phyloP scores from a whole-genome alignment of 441 rosid genomes.

The Erysimum cheiri region DNA sequence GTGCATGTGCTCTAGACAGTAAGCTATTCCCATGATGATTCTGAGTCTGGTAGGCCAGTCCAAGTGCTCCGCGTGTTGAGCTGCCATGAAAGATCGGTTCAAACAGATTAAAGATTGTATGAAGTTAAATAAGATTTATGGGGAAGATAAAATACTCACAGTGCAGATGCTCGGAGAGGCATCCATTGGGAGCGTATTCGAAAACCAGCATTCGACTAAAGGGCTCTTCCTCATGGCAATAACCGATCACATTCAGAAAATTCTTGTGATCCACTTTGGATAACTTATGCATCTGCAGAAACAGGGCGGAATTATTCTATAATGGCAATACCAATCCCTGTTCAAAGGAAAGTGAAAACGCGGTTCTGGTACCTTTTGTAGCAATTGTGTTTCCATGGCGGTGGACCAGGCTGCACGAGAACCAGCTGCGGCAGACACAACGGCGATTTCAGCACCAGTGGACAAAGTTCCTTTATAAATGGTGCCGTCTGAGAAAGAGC shows the following conservation, averaged over 20 bases:
- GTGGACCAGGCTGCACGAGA: slow-evolving; percentile 74
- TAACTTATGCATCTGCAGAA: slow-evolving; percentile 72
- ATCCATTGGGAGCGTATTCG: slow-evolving; percentile 96
- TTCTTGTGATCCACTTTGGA: slow-evolving; percentile 93
- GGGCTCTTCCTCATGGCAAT: slow-evolving; percentile 83
- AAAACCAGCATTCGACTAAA: slow-evolving; percentile 93
- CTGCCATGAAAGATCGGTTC: slow-evolving; percentile 49
- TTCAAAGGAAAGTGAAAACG: slow-evolving; percentile 12
- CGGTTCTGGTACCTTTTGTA: slow-evolving; percentile 68
- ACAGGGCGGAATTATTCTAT: neutral
- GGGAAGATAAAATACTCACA: slow-evolving; percentile 53
- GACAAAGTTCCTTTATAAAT: slow-evolving; percentile 92
- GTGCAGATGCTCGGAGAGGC: slow-evolving; percentile 92
- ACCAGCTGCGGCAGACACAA: slow-evolving; percentile 57
- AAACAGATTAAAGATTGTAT: slow-evolving; percentile 2
- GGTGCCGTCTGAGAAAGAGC: slow-evolving; percentile 66
- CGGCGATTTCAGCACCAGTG: slow-evolving; percentile 91
- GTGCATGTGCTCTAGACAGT: slow-evolving; percentile 94
- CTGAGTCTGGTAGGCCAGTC: slow-evolving; percentile 86
- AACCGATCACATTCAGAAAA: slow-evolving; percentile 85
- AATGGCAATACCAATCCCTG: neutral
- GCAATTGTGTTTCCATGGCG: slow-evolving; percentile 66
- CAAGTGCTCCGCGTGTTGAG: slow-evolving; percentile 82
- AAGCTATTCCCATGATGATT: slow-evolving; percentile 86
- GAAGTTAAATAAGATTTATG: neutral